phyloP scores from a whole-genome alignment of 148 eudicot species.

The Cornus kousa region DNA sequence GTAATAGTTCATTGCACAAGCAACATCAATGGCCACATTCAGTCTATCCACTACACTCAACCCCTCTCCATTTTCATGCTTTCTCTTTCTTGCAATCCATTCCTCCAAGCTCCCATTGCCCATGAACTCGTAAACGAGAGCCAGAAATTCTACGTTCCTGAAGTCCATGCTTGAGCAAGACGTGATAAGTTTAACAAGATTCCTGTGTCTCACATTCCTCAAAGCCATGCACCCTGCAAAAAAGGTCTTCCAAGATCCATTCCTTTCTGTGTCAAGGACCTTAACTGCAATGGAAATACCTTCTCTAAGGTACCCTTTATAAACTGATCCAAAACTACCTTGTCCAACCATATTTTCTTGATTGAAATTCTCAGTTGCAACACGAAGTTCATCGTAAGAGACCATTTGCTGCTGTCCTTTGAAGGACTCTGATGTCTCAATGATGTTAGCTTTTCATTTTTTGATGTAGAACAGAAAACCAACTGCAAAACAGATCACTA shows the following conservation, averaged over 20 bases:
- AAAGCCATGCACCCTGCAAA: conserved; percentile 35
- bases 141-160: conserved; percentile 29
- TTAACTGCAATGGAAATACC: conserved; percentile 22
- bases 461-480: conserved; percentile 14
- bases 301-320: no score
- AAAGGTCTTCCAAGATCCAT: conserved; percentile 31
- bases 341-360: conserved; percentile 32
- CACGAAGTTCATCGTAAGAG: conserved; percentile 39
- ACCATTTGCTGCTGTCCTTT: conserved; percentile 13
- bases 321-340: conserved; percentile 11
- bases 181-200: conserved; percentile 37
- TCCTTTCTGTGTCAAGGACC: conserved; percentile 25
- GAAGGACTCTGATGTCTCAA: conserved; percentile 1
- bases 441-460: conserved; percentile 16
- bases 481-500: conserved; percentile 10
- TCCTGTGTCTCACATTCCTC: conserved; percentile 32
- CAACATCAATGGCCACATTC: conserved; percentile 30
- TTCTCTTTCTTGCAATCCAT: conserved; percentile 22
- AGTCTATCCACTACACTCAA: conserved; percentile 19
- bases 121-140: conserved; percentile 27
- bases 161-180: conserved; percentile 33
- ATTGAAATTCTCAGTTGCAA: conserved; percentile 34
- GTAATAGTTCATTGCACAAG: conserved; percentile 27
- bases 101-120: conserved; percentile 29
- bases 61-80: conserved; percentile 31